Conservation (phyloP, 129 eudicot species). For the Flaveria brownii region DNA sequence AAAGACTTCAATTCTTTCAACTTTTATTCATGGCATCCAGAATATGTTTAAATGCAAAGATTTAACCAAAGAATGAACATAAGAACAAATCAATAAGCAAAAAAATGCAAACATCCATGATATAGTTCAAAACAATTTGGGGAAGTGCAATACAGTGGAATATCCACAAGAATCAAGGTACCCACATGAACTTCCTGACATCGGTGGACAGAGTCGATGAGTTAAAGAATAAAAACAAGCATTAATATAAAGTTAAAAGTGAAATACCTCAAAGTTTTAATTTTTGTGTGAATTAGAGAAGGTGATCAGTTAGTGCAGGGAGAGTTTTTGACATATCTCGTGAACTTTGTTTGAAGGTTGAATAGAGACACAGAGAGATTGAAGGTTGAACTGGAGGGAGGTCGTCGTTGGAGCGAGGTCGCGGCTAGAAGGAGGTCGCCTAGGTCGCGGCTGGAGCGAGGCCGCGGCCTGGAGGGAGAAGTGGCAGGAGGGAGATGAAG, state of each 20-base stretch:
- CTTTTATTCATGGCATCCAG: no score
- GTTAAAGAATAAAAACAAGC: slow-evolving; percentile 25
- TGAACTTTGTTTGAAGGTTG: slow-evolving; percentile 16
- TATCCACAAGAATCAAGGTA: slow-evolving; percentile 24
- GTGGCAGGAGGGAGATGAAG: no score
- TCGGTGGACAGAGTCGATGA: slow-evolving; percentile 9
- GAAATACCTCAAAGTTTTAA: slow-evolving; percentile 32
- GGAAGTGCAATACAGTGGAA: slow-evolving; percentile 26
- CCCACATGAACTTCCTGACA: slow-evolving; percentile 29
- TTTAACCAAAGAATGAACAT: background rate
- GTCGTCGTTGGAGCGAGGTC: no score
- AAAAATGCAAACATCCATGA: slow-evolving; percentile 11
- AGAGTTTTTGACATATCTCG: slow-evolving; percentile 28
- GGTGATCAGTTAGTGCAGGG: slow-evolving; percentile 19
- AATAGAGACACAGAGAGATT: slow-evolving; percentile 13
- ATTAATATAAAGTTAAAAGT: slow-evolving; percentile 13
- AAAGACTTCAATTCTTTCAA: no score
- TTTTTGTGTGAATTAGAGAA: slow-evolving; percentile 4
- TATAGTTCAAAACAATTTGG: slow-evolving; percentile 15
- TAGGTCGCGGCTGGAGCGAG: no score
- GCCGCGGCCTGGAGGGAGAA: no score
- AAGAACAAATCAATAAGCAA: background rate
- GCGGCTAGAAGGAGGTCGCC: no score
- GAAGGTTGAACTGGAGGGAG: no score
- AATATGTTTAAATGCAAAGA: background rate